phyloP scores from a whole-genome alignment of 768 basidiomycete genomes.

The Boletus fagicola region DNA sequence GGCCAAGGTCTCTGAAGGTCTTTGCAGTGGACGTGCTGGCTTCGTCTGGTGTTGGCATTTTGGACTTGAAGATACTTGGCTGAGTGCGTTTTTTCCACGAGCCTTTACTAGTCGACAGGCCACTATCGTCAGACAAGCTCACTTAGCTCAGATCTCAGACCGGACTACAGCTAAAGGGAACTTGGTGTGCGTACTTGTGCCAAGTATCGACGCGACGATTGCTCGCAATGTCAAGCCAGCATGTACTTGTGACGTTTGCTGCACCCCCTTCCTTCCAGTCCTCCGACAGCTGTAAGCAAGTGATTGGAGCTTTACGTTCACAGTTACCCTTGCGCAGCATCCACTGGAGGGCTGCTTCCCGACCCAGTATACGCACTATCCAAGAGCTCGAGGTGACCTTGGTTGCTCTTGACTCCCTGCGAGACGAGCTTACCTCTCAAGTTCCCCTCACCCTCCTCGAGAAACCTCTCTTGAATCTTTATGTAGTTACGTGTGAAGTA shows the following conservation, averaged over 20 bases:
- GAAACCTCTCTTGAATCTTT: constrained; percentile 83
- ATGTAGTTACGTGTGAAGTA: constrained; percentile 88
- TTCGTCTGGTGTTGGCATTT: constrained; percentile 66
- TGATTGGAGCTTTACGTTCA: constrained; percentile 58
- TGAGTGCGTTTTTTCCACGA: constrained; percentile 15
- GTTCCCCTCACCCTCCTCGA: constrained; percentile 77
- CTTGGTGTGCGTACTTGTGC: neutral
- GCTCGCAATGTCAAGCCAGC: constrained; percentile 40
- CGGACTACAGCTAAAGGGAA: neutral
- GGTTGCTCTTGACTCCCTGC: constrained; percentile 60
- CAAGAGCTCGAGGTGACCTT: constrained; percentile 83
- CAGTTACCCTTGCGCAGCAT: constrained; percentile 86
- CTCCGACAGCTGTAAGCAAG: constrained; percentile 73
- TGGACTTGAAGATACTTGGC: neutral
- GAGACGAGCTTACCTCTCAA: constrained; percentile 75
- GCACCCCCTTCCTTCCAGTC: constrained; percentile 60
- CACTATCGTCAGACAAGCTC: neutral
- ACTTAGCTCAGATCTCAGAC: neutral
- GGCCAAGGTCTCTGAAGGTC: constrained; percentile 80
- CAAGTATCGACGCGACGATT: neutral
- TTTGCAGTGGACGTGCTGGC: constrained; percentile 45
- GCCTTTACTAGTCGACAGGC: neutral
- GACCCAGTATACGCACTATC: constrained; percentile 77
- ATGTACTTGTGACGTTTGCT: constrained; percentile 67
- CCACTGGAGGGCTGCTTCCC: constrained; percentile 83